Evolutionary conservation across 2,329 filamentous ascomycete species (phyloP).

Genomic region (Fusarium ambrosium): DNA sequence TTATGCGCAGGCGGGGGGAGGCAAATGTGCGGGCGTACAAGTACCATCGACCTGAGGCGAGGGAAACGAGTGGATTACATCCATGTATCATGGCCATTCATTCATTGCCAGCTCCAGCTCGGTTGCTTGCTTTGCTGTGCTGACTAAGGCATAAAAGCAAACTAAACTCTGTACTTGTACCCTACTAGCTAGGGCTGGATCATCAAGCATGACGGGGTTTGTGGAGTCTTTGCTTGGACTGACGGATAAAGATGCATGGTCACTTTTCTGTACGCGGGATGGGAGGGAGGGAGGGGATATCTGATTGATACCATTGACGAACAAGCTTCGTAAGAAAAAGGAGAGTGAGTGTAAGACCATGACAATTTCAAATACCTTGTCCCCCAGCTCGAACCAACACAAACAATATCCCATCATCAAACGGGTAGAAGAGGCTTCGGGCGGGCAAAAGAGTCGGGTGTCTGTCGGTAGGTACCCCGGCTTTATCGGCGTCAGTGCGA

Average conservation of each 20-base stretch:
- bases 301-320: background rate
- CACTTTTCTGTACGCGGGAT: background rate
- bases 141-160: constrained; percentile 28
- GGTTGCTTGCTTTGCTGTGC: constrained; percentile 9
- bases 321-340: background rate
- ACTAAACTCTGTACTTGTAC: background rate
- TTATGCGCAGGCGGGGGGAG: background rate
- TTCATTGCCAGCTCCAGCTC: constrained; percentile 2
- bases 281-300: background rate
- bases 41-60: background rate
- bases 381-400: background rate
- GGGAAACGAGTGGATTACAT: background rate
- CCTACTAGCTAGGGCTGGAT: constrained; percentile 22
- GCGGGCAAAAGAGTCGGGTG: constrained; percentile 8
- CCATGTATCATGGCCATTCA: background rate
- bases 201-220: constrained; percentile 39
- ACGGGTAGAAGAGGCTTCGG: constrained; percentile 40
- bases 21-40: background rate
- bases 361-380: background rate
- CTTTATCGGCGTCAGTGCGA: constrained; percentile 20
- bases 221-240: constrained; percentile 13
- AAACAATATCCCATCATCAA: background rate
- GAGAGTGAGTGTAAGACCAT: background rate
- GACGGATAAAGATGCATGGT: background rate
- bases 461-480: constrained; percentile 5